Evolutionary conservation across 257 asterid species (phyloP), one percentile per base, ranked within the genome.

Genomic region (Datura wrightii): DNA sequence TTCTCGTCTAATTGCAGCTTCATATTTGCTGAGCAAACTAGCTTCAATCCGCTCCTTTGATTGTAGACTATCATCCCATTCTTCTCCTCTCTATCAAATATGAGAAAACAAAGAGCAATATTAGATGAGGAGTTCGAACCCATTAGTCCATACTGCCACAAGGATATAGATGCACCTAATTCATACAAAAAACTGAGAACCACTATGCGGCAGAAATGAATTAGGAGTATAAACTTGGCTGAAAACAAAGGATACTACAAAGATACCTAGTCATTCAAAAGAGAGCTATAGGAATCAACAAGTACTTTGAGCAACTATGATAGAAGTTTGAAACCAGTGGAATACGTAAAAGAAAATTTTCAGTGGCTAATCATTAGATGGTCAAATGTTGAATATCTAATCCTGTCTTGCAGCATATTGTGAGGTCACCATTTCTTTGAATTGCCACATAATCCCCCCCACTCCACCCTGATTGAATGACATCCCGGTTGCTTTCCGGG

Each of bases 1-100:
- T 94, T 96, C 99, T 46, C 99, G 95, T 87, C 95, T 91, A 96
- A 92, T 89, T 50, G 97, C 87, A 63, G 99, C 98, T 89, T 94
- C 98, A 55, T 82, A 93, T 89, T 96, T 96, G 63, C 93, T 92
- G 86, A 94, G 91, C 87, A 96, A 88, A 84, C 83, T 93, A 10
- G 94, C 95, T 88, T 96, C 98, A 58, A 94, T 85, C 88, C 92
- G 87, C 88, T 96, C 97, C 87, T 92, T 94, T 9, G 99, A 92
- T 87, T 93, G 98, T 42, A 88, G 83, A 84, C 98, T 92, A 59
- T 90, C 92, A 86, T 96, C 95, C 99, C 99, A 96, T 41, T 93
- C 95, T 88, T 94, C 99, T 81, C 97, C 98, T 90, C 93, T 89
- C 98, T 96, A 90, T 82, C 88, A 88, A 50, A 84, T 78, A 46